Base-by-base conservation (phyloP, 1,284 basidiomycete genomes). In the Tranzscheliella williamsii region DNA sequence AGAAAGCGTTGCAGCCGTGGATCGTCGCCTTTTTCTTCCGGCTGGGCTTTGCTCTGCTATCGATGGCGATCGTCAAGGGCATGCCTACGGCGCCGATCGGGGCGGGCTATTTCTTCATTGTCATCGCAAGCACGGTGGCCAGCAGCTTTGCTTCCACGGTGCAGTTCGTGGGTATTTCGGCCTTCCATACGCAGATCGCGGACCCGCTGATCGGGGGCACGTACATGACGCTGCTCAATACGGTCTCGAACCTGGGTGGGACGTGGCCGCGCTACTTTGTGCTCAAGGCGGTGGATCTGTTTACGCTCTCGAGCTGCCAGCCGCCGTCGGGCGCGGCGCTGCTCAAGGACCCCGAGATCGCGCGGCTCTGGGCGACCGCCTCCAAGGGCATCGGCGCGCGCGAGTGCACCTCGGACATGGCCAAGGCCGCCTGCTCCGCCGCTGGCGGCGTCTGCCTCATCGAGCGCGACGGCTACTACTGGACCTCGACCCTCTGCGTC, bases 181-280 rank as follows among this genome's bases (percentile, higher is more conserved):
- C 95, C 4, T 98, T 97, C 84, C 94, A 98, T 76, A 97, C 93
- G 2, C 87, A 90, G 54, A 88, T 99, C 41, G 92, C 95, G 0
- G 95, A 99, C 76, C 95, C 95, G 0, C 75, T 96, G 13, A 97
- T 99, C 55, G 95, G 95, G 23, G 95, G 75, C 27, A 76, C 75
- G 1, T 76, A 76, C 57, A 75, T 76, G 73, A 76, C 75, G 88
- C 82, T 98, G 24, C 81, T 98, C 47, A 96, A 97, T 78, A 99
- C 95, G 5, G 91, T 97, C 64, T 88, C 88, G 18, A 99, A 99
- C 76, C 84, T 98, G 53, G 95, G 95, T 42, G 95, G 95, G 7
- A 99, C 95, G 1, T 97, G 93, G 93, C 95, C 95, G 2, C 87
- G 89, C 60, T 93, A 85, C 81, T 93, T 94, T 77, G 86, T 95